Conservation (phyloP, 2,329 filamentous ascomycete species). For the Sarocladium oryzae region DNA sequence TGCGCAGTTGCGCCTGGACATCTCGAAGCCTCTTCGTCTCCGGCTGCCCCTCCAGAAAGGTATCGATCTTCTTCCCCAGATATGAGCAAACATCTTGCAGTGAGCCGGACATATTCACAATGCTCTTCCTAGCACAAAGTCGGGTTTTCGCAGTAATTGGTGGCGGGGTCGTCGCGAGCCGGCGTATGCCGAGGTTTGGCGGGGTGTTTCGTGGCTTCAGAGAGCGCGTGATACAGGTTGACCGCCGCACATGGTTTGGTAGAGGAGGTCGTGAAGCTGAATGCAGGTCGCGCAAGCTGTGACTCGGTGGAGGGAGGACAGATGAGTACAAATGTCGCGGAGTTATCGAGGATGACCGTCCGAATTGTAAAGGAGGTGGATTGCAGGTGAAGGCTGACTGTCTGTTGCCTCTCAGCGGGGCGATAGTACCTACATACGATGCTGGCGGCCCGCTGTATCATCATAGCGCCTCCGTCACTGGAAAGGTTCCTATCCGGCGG, state of each 20-base stretch:
- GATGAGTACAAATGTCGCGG: not conserved
- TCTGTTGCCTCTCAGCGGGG: not conserved
- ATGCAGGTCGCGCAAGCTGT: not conserved
- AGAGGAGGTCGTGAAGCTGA: too few species aligned
- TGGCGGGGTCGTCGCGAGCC: not conserved
- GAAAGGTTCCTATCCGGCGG: slow-evolving; percentile 5
- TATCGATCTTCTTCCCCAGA: slow-evolving; percentile 41
- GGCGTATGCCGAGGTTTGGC: slow-evolving; percentile 2
- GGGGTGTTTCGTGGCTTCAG: not conserved
- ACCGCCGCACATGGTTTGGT: not conserved
- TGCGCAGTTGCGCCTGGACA: slow-evolving; percentile 68
- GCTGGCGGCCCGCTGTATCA: slow-evolving; percentile 1
- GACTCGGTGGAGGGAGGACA: not conserved
- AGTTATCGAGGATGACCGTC: not conserved
- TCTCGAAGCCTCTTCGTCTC: slow-evolving; percentile 49
- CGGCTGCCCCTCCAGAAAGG: slow-evolving; percentile 58
- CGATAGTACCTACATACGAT: not conserved
- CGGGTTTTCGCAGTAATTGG: not conserved
- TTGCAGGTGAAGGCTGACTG: slow-evolving; percentile 2
- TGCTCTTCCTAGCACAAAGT: not conserved
- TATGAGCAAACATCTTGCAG: not conserved
- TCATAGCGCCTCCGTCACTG: slow-evolving; percentile 2
- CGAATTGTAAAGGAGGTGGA: not conserved
- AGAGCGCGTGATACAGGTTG: too few species aligned
- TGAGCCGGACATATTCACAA: slow-evolving; percentile 1